Percentiles rank a stretch among this genome's conserved stretches.
Evolutionary conservation across 805 yeast species (phyloP).

Genomic region (Tetrapisispora pingtungensis): DNA sequence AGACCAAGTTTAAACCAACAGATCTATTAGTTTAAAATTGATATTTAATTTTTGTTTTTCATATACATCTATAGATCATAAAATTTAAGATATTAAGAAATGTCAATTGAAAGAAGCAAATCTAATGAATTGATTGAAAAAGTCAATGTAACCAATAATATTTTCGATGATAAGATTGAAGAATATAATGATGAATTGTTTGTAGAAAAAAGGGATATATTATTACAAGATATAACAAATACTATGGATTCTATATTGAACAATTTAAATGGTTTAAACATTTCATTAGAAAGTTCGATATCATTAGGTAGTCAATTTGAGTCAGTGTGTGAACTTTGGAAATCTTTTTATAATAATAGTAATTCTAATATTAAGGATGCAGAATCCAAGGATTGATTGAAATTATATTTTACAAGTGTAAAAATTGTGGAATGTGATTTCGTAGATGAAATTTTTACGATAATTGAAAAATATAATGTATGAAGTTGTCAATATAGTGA

Average conservation of each 20-base stretch:
- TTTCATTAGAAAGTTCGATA: constrained; percentile 55
- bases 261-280: constrained; percentile 54
- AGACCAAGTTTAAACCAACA: no score
- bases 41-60: no score
- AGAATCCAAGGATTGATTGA: constrained; percentile 4
- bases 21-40: no score
- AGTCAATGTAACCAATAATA: background rate
- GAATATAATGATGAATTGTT: constrained; percentile 4
- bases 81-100: no score
- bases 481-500: no score
- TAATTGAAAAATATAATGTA: no score
- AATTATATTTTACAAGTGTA: no score
- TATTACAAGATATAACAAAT: constrained; percentile 24
- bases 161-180: background rate
- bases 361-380: constrained; percentile 20
- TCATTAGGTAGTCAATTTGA: constrained; percentile 73
- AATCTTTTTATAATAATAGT: constrained; percentile 45
- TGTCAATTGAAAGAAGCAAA: background rate
- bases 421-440: background rate
- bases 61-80: no score
- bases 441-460: no score
- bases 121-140: background rate
- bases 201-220: constrained; percentile 17
- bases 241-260: constrained; percentile 56
- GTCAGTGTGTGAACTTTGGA: constrained; percentile 61